These are phyloP conservation scores for Exophiala alcalophila DNA, from an alignment of 2,329 filamentous ascomycete species.

Conservation along the genomic window DNA sequence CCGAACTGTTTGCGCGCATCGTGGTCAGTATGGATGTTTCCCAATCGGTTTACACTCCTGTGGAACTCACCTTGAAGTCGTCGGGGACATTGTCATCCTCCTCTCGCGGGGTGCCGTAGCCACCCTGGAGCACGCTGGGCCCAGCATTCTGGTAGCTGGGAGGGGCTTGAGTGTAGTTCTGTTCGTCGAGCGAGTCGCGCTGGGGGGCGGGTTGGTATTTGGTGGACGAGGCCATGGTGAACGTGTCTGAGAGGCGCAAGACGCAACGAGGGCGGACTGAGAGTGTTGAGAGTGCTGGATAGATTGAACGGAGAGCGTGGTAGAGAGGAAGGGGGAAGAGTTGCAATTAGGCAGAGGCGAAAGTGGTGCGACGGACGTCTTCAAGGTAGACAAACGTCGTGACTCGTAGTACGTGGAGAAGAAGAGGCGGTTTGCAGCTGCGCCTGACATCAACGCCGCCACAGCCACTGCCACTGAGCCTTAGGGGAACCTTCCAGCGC, in stretches of 20 bases:
- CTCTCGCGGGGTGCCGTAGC: slow-evolving; percentile 55
- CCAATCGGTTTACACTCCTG: no score
- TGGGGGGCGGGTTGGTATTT: slow-evolving; percentile 82
- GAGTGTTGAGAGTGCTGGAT: slow-evolving; percentile 2
- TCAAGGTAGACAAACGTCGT: no score
- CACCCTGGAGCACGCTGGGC: slow-evolving; percentile 58
- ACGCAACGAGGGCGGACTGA: no score
- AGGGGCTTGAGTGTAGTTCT: slow-evolving; percentile 69
- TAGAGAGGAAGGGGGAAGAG: not conserved
- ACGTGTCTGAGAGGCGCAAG: not conserved
- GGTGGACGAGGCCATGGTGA: slow-evolving; percentile 40
- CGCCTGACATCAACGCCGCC: no score
- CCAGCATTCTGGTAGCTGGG: slow-evolving; percentile 72
- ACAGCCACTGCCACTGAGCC: no score
- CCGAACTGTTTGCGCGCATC: slow-evolving; percentile 74
- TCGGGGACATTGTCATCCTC: slow-evolving; percentile 92
- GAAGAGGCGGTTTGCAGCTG: no score
- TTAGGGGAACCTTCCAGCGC: no score
- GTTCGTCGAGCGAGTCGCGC: slow-evolving; percentile 78
- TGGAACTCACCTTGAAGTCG: slow-evolving; percentile 76
- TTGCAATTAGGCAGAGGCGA: no score
- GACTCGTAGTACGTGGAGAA: no score
- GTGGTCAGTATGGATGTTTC: slow-evolving; percentile 2
- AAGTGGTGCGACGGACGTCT: no score
- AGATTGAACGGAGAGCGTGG: not conserved